Evolutionary conservation across 768 basidiomycete genomes (phyloP).

Genomic region (Mycena polygramma): DNA sequence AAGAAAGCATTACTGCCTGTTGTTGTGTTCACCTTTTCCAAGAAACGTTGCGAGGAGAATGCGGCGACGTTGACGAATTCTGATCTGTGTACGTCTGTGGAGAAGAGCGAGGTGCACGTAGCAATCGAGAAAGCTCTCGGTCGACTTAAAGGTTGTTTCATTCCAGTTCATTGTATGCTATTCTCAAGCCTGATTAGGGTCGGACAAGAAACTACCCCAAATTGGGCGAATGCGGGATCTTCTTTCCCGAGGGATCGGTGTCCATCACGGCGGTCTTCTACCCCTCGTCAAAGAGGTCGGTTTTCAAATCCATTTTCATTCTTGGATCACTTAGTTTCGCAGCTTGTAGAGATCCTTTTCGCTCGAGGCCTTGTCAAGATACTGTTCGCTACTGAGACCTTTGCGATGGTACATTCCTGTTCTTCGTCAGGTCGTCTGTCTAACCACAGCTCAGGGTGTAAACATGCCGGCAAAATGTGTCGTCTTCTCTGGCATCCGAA

Average conservation of each 20-base stretch:
- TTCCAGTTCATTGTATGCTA: not conserved
- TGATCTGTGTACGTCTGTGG: conserved; percentile 88
- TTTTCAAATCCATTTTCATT: not conserved
- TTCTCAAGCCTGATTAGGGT: conserved; percentile 61
- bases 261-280: conserved; percentile 96
- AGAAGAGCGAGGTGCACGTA: conserved; percentile 98
- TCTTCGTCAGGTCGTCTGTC: not conserved
- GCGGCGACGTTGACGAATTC: conserved; percentile 89
- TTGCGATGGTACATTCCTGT: conserved; percentile 85
- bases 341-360: conserved; percentile 98
- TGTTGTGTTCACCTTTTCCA: conserved; percentile 97
- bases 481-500: conserved; percentile 94
- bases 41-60: conserved; percentile 97
- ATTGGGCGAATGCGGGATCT: conserved; percentile 91
- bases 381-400: conserved; percentile 98
- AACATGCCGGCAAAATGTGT: conserved; percentile 99
- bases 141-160: conserved; percentile 82
- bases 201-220: conserved; percentile 94
- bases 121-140: conserved; percentile 93
- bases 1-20: conserved; percentile 92
- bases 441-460: conserved; percentile 75
- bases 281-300: conserved; percentile 97
- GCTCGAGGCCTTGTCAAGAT: conserved; percentile 96
- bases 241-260: conserved; percentile 92
- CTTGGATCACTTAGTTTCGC: not conserved